phyloP scores from a whole-genome alignment of 2,329 filamentous ascomycete species.

The Diaporthe destruens region DNA sequence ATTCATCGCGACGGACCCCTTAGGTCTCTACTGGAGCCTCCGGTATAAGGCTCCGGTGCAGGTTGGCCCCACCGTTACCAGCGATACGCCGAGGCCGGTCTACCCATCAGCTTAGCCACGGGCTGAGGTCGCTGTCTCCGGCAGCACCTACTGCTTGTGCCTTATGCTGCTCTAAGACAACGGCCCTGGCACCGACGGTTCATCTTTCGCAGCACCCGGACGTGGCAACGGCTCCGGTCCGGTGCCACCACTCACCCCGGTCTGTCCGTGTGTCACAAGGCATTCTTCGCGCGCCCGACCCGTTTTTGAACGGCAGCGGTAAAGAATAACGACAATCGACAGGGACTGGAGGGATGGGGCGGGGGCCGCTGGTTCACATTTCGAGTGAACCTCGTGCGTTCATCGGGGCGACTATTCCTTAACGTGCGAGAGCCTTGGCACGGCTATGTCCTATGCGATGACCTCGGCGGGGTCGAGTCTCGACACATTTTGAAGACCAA shows the following conservation, averaged over 20 bases:
- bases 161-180: too few relatives aligned
- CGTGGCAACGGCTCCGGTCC: not conserved
- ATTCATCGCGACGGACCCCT: constrained; percentile 54
- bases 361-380: not conserved
- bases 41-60: constrained; percentile 47
- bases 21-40: constrained; percentile 55
- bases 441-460: not conserved
- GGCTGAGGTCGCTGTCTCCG: not conserved
- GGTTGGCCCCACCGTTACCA: constrained; percentile 26
- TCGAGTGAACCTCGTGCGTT: not conserved
- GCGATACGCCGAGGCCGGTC: constrained; percentile 31
- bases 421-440: not conserved
- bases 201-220: not conserved
- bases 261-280: not conserved
- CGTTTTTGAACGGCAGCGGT: not conserved
- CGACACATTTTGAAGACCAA: not conserved
- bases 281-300: not conserved
- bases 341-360: not conserved
- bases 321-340: not conserved
- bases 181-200: not conserved
- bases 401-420: not conserved
- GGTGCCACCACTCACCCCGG: too few relatives aligned
- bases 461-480: not conserved
- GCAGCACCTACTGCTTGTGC: constrained; percentile 1
- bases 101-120: constrained; percentile 13